Evolutionary conservation across 345 rosid species (phyloP).

Genomic region (Brassica cretica): DNA sequence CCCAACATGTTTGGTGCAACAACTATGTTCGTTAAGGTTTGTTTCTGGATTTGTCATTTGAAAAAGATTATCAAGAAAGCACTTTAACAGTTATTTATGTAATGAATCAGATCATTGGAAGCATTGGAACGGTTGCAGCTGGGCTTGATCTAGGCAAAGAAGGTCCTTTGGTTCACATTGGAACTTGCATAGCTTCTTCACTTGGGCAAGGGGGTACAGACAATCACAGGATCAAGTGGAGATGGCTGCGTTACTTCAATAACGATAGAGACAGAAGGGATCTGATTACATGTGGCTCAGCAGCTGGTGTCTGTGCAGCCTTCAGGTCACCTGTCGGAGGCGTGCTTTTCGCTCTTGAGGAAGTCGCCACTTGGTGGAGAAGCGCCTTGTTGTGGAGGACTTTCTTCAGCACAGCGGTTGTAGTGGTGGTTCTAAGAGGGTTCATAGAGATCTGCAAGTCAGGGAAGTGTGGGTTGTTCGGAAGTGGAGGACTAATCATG

Average conservation of each 20-base stretch:
- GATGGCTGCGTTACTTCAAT: constrained; percentile 93
- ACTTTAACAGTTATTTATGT: not conserved
- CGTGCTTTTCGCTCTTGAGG: constrained; percentile 82
- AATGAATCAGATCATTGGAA: constrained; percentile 65
- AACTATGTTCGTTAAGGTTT: constrained; percentile 84
- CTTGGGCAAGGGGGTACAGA: constrained; percentile 88
- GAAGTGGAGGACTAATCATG: constrained; percentile 85
- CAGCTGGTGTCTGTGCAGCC: constrained; percentile 95
- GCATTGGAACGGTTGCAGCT: constrained; percentile 90
- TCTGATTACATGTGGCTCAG: constrained; percentile 81
- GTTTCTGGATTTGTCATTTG: constrained; percentile 7
- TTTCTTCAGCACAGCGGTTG: constrained; percentile 89
- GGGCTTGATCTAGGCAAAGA: constrained; percentile 89
- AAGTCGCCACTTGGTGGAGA: constrained; percentile 99
- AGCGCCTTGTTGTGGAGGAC: constrained; percentile 90
- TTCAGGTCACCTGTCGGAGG: constrained; percentile 95
- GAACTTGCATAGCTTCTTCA: constrained; percentile 80
- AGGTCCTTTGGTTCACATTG: constrained; percentile 90
- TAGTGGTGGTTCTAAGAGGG: constrained; percentile 75
- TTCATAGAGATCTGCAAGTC: constrained; percentile 79
- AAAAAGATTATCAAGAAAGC: not conserved
- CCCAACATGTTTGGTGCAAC: constrained; percentile 87
- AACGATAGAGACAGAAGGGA: constrained; percentile 90
- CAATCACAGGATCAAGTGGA: constrained; percentile 66
- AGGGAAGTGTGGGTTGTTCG: constrained; percentile 88